Conservation (phyloP, 2,329 filamentous ascomycete genomes). For the Fusarium sp. region DNA sequence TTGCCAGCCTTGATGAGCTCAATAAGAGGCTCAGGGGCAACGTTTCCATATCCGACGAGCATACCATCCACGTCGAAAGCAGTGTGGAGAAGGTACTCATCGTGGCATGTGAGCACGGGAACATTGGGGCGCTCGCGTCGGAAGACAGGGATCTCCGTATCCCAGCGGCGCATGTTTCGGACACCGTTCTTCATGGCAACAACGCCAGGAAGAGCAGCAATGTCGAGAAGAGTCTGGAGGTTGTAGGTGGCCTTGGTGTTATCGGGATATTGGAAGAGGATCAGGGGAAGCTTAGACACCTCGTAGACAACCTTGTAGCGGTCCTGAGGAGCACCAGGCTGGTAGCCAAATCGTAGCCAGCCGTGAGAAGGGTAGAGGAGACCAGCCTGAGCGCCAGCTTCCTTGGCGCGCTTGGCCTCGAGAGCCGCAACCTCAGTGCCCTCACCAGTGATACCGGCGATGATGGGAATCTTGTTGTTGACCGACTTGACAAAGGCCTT, state of each 20-base stretch:
- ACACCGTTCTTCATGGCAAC: conserved; percentile 69
- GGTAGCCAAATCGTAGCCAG: conserved; percentile 67
- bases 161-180: conserved; percentile 68
- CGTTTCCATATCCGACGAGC: conserved; percentile 66
- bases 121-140: conserved; percentile 60
- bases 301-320: conserved; percentile 63
- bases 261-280: conserved; percentile 66
- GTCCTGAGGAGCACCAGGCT: conserved; percentile 63
- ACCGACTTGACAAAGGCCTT: conserved; percentile 64
- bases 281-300: conserved; percentile 60
- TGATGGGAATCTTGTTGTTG: conserved; percentile 61
- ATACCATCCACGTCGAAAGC: conserved; percentile 65
- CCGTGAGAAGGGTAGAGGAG: conserved; percentile 65
- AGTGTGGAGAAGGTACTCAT: conserved; percentile 65
- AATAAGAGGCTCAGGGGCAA: conserved; percentile 61
- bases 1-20: conserved; percentile 64
- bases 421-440: conserved; percentile 64
- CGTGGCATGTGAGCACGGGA: conserved; percentile 63
- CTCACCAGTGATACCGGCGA: conserved; percentile 64
- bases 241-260: conserved; percentile 64
- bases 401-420: conserved; percentile 62
- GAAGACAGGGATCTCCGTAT: conserved; percentile 66
- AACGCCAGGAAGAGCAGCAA: conserved; percentile 62
- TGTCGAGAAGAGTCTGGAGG: conserved; percentile 64
- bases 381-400: conserved; percentile 62